Evolutionary conservation across 1,139 yeast genomes (phyloP).

Genomic region (Protomyces gravidus): DNA sequence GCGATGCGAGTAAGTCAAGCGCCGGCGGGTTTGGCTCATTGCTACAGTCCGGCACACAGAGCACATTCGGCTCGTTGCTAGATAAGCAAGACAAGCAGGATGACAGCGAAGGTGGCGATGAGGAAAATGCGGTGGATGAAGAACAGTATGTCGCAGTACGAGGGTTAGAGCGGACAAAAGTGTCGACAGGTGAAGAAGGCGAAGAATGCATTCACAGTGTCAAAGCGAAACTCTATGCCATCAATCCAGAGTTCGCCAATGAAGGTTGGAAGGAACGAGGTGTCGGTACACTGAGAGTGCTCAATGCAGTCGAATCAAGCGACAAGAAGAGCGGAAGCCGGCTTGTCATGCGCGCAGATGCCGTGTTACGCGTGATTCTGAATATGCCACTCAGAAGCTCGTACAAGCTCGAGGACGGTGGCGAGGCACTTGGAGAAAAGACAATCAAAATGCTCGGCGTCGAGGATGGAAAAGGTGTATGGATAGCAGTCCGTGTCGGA

Average conservation of each 20-base stretch:
- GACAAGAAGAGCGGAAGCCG: not conserved
- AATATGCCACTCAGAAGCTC: constrained; percentile 55
- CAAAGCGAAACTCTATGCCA: constrained; percentile 73
- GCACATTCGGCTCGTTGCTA: not conserved
- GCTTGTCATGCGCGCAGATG: constrained; percentile 81
- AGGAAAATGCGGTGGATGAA: constrained; percentile 9
- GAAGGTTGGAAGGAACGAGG: constrained; percentile 98
- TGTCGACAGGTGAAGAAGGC: constrained; percentile 77
- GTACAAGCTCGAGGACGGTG: constrained; percentile 22
- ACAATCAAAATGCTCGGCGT: constrained; percentile 14
- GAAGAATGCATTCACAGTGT: constrained; percentile 67
- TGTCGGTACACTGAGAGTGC: constrained; percentile 73
- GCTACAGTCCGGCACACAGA: not conserved
- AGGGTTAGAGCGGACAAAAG: constrained; percentile 12
- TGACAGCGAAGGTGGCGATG: not conserved
- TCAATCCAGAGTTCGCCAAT: constrained; percentile 47
- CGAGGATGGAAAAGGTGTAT: constrained; percentile 18
- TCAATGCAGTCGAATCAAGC: constrained; percentile 38
- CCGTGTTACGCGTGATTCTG: constrained; percentile 73
- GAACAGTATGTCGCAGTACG: constrained; percentile 26
- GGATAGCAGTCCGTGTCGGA: constrained; percentile 24
- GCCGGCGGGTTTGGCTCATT: not conserved
- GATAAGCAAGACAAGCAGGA: not conserved
- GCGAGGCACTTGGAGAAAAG: constrained; percentile 24
- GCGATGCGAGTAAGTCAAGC: not conserved